Evolutionary conservation across 169 alveolate genomes (phyloP), one percentile per base, ranked within the genome.

Genomic region (Besnoitia besnoiti): DNA sequence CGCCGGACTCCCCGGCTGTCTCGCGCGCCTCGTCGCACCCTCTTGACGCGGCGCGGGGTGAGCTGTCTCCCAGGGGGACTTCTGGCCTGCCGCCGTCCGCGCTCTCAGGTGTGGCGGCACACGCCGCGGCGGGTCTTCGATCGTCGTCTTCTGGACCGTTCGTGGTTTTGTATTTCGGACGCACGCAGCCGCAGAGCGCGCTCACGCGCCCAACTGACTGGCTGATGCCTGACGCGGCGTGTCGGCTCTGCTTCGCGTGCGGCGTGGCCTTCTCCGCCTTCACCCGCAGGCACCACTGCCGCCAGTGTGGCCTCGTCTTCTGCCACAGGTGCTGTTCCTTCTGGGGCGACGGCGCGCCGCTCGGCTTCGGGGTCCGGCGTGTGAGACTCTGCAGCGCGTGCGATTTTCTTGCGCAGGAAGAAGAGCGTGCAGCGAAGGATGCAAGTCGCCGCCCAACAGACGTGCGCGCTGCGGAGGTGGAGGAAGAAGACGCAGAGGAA

Each of bases 201-300:
- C 10, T 12, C 79, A 24, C 79, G 7, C 82, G 47, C 8, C 82
- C 39, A 0, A 73, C 39, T 27, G 82, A 27, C 59, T 77, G 87
- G 87, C 49, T 77, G 37, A 77, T 77, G 87, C 87, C 87, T 16
- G 87, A 77, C 87, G 30, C 42, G 37, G 7, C 7, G n/a, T 77
- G 61, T 37, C 40, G 59, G 37, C 33, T 19, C 16, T 77, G 87
- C 40, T 77, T 42, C 30, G 87, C n/a, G 16, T 77, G 87, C 40
- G 59, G 87, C 87, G 87, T 77, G 40, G 7, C 87, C n/a, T 77
- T 77, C 55, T 77, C 87, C 33, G 40, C 87, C 40, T 77, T 77
- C 40, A 10, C 21, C 14, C 14, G 87, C 40, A 77, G 87, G 40
- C 87, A 77, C 55, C 87, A 77, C 55, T 77, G 87, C 59, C 27